These are phyloP conservation scores for Pezicula carpinea DNA, from an alignment of 2,329 filamentous ascomycete species.

Conservation along the genomic window DNA sequence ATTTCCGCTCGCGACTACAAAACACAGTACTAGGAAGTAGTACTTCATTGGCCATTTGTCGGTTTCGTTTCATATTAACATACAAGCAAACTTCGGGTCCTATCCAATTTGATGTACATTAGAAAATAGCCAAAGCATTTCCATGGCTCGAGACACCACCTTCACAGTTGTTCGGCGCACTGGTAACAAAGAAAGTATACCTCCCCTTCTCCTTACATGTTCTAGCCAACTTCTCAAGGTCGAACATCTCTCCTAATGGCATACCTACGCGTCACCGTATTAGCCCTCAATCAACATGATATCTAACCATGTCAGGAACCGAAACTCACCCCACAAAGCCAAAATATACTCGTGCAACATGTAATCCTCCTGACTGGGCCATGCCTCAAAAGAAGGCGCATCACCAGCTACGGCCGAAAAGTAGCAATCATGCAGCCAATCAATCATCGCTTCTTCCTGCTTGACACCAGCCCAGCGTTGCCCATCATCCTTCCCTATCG, in stretches of 20 bases:
- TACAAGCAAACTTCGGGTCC: no score
- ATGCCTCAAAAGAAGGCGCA: slow-evolving; percentile 37
- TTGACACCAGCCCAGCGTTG: slow-evolving; percentile 42
- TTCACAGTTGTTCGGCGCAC: slow-evolving; percentile 34
- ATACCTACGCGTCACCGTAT: slow-evolving; percentile 13
- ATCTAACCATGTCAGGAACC: not conserved
- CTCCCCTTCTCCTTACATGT: slow-evolving; percentile 24
- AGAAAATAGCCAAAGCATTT: slow-evolving; percentile 42
- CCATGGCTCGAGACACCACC: slow-evolving; percentile 45
- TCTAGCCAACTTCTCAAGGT: slow-evolving; percentile 26
- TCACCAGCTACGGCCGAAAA: slow-evolving; percentile 41
- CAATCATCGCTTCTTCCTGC: slow-evolving; percentile 39
- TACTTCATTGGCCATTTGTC: no score
- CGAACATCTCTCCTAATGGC: slow-evolving; percentile 29
- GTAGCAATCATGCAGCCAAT: slow-evolving; percentile 35
- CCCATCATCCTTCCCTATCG: slow-evolving; percentile 30
- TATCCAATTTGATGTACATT: not conserved
- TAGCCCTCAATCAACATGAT: not conserved
- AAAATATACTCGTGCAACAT: slow-evolving; percentile 28
- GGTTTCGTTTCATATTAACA: no score
- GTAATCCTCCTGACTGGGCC: slow-evolving; percentile 22
- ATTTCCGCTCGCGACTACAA: no score
- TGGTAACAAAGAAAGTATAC: slow-evolving; percentile 29
- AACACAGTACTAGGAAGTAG: no score
- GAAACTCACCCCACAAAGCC: slow-evolving; percentile 22